Conservation (phyloP, 2,329 filamentous ascomycete species). For the Blumeriella jaapii region DNA sequence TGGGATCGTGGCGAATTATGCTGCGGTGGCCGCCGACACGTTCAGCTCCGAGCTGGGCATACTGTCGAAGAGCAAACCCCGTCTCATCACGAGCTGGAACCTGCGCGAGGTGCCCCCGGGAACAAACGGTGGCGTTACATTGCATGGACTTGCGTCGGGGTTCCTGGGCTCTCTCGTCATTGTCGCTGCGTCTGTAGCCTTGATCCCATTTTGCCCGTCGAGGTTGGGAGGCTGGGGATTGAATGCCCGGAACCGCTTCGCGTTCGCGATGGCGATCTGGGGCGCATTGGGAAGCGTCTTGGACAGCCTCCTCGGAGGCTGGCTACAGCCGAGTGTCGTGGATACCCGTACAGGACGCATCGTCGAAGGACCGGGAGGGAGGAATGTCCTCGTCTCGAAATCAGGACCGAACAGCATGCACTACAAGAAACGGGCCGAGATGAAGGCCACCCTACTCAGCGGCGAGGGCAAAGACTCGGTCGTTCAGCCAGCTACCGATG, state of each 20-base stretch:
- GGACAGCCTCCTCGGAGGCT: conserved; percentile 77
- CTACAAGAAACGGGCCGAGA: conserved; percentile 28
- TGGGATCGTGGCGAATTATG: conserved; percentile 72
- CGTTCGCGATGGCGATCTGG: conserved; percentile 51
- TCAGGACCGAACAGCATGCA: conserved; percentile 22
- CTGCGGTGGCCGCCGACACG: conserved; percentile 83
- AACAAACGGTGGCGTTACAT: conserved; percentile 86
- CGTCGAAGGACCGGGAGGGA: conserved; percentile 73
- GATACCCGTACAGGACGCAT: conserved; percentile 78
- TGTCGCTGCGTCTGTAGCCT: conserved; percentile 48
- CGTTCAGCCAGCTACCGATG: conserved; percentile 29
- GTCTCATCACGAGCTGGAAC: conserved; percentile 71
- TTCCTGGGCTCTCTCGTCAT: conserved; percentile 60
- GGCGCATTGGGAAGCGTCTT: conserved; percentile 71
- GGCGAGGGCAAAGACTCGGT: conserved; percentile 35
- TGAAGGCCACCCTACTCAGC: conserved; percentile 32
- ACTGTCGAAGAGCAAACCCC: conserved; percentile 60
- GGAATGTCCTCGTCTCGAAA: conserved; percentile 38
- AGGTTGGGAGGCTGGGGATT: conserved; percentile 37
- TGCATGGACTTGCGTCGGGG: conserved; percentile 62
- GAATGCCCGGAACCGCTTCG: conserved; percentile 37
- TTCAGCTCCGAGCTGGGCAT: conserved; percentile 95
- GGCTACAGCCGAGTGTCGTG: conserved; percentile 76
- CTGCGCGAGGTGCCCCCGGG: conserved; percentile 74
- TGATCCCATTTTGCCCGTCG: conserved; percentile 54